Evolutionary conservation across 1,139 yeast species (phyloP), one percentile per base, ranked within the genome.

Genomic region (Blastobotrys apis): DNA sequence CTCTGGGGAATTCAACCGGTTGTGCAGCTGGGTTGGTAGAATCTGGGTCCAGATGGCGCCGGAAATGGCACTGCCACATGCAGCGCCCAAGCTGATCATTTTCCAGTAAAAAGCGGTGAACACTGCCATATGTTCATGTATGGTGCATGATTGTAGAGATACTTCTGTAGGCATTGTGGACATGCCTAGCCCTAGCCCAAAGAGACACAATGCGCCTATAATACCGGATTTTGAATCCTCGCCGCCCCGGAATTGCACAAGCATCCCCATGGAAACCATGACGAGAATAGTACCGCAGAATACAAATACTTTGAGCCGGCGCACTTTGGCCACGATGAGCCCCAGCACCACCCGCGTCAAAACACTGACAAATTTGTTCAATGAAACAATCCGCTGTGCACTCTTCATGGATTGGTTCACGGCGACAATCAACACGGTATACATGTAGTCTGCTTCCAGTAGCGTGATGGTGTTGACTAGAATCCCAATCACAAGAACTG

Each of bases 171-270:
- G 76, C 58, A 80, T 80, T 15, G 84, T 77, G 67, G 80, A 80
- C 61, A 81, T 71, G 8, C 85, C 84, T 38, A 84, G 82, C 53
- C 86, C 86, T 42, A 83, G 68, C 61, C 90, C 90, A 67, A 81
- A 68, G 22, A 81, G 64, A 59, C 80, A 75, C 53, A 79, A 71
- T 25, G 80, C 77, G 32, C 84, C 88, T 57, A 83, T 79, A 44
- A 82, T 71, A 52, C 88, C 88, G 29, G 68, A 51, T 45, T 70
- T 68, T 23, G 77, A 58, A 31, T 63, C 64, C 44, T 63, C 67
- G 41, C 73, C 76, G 47, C 81, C 81, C 60, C 87, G 72, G 66
- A 60, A 81, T 49, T 71, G 72, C 53, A 72, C 66, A 48, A 81
- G 67, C 45, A 82, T 55, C 37, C 86, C 88, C 64, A 75, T 66